phyloP scores from a whole-genome alignment of 2,329 filamentous ascomycete genomes.

The Botrytis fragariae region DNA sequence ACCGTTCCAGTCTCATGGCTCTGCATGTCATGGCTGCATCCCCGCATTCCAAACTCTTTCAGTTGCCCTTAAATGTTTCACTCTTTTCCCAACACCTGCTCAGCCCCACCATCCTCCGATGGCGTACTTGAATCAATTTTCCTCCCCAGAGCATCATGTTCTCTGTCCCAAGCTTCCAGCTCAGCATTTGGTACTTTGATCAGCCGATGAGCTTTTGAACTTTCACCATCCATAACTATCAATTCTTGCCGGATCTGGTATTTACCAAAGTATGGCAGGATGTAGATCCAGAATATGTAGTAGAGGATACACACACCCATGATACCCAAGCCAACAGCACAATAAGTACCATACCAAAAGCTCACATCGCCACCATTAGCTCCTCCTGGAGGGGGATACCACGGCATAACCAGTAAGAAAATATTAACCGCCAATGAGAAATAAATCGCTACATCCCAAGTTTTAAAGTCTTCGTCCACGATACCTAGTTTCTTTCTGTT shows the following conservation, averaged over 20 bases:
- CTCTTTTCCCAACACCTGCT: not conserved
- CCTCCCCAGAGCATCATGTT: slow-evolving; percentile 48
- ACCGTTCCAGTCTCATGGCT: slow-evolving; percentile 15
- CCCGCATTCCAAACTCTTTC: not conserved
- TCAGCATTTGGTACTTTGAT: slow-evolving; percentile 53
- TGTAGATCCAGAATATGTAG: slow-evolving; percentile 57
- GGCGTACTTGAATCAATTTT: not conserved
- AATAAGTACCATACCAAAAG: slow-evolving; percentile 73
- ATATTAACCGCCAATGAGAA: slow-evolving; percentile 60
- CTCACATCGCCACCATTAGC: slow-evolving; percentile 61
- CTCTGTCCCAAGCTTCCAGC: slow-evolving; percentile 55
- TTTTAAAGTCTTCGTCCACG: slow-evolving; percentile 43
- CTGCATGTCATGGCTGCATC: slow-evolving; percentile 16
- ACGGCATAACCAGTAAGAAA: slow-evolving; percentile 67
- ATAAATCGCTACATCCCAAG: slow-evolving; percentile 56
- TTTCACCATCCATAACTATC: slow-evolving; percentile 48
- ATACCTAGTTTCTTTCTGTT: slow-evolving; percentile 52
- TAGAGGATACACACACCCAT: slow-evolving; percentile 54
- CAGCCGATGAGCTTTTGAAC: slow-evolving; percentile 47
- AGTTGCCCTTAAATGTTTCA: not conserved
- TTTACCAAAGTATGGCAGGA: slow-evolving; percentile 51
- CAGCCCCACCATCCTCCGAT: not conserved
- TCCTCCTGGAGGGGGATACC: slow-evolving; percentile 64
- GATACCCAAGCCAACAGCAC: slow-evolving; percentile 60
- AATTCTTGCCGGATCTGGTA: slow-evolving; percentile 58